Conservation (phyloP, 805 yeast genomes). For the Wickerhamomyces chaumierensis region DNA sequence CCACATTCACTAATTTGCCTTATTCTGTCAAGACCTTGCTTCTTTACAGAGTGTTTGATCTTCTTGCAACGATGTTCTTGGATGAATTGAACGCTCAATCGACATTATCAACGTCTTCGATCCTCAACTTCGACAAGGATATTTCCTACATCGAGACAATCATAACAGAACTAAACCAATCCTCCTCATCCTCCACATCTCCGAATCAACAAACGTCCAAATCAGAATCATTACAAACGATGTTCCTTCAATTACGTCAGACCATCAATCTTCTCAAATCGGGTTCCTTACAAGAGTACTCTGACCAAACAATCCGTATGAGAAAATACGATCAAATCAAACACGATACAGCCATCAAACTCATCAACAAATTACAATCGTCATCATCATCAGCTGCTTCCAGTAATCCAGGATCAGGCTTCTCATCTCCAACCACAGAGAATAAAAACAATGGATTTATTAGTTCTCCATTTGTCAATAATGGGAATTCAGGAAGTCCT, state of each 20-base stretch:
- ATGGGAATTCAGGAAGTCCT: no score
- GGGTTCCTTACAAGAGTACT: conserved; percentile 55
- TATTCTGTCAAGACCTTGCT: conserved; percentile 64
- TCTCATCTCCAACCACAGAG: no score
- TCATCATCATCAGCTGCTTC: no score
- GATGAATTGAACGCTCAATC: conserved; percentile 44
- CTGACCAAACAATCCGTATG: conserved; percentile 40
- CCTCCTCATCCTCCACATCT: no score
- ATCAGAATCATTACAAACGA: conserved; percentile 57
- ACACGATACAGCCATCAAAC: conserved; percentile 54
- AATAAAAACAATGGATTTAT: no score
- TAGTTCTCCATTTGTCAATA: no score
- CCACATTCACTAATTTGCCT: conserved; percentile 78
- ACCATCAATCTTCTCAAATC: conserved; percentile 58
- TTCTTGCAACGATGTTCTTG: conserved; percentile 62
- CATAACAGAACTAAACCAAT: conserved; percentile 24
- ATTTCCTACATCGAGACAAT: conserved; percentile 59
- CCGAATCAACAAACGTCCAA: no score
- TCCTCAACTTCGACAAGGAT: conserved; percentile 73
- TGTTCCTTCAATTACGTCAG: conserved; percentile 73
- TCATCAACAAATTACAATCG: conserved; percentile 40
- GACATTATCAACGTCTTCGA: conserved; percentile 40
- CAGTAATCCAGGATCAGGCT: no score
- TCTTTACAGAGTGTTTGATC: conserved; percentile 80
- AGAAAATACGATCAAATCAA: conserved; percentile 65